phyloP scores from a whole-genome alignment of 2,329 filamentous ascomycete genomes.

The Ophiostoma sp. region DNA sequence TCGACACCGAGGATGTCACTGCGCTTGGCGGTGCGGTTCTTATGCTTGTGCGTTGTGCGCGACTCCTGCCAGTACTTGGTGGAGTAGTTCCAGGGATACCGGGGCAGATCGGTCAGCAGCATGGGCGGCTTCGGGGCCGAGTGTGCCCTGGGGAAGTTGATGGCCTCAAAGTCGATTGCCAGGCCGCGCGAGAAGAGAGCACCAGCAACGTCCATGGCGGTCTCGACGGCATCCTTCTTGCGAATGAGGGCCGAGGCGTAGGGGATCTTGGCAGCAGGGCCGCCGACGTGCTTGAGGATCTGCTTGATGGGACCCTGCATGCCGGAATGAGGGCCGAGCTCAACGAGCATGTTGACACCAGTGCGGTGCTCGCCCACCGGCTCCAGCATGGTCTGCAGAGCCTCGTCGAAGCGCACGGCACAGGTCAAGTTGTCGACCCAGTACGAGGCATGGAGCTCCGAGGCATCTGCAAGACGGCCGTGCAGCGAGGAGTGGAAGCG shows the following conservation, averaged over 20 bases:
- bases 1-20: conserved; percentile 35
- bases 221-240: conserved; percentile 21
- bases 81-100: conserved; percentile 26
- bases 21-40: conserved; percentile 29
- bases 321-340: conserved; percentile 31
- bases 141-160: conserved; percentile 19
- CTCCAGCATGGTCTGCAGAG: conserved; percentile 21
- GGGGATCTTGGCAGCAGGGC: conserved; percentile 18
- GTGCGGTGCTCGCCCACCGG: conserved; percentile 15
- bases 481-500: conserved; percentile 41
- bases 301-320: conserved; percentile 26
- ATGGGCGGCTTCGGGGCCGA: conserved; percentile 13
- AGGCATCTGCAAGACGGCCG: conserved; percentile 25
- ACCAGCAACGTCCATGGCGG: conserved; percentile 21
- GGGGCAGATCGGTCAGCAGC: conserved; percentile 24
- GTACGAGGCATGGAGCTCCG: conserved; percentile 28
- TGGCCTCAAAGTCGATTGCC: conserved; percentile 23
- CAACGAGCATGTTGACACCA: conserved; percentile 26
- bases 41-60: conserved; percentile 30
- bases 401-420: conserved; percentile 31
- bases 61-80: conserved; percentile 27
- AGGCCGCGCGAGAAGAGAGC: conserved; percentile 17
- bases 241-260: conserved; percentile 18
- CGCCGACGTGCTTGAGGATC: conserved; percentile 27
- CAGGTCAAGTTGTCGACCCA: conserved; percentile 33